A percentile compares a stretch with the other conserved stretches of the same genome.
These are phyloP conservation scores for Claviceps humidiphila DNA, from an alignment of 2,329 filamentous ascomycete genomes.

Conservation along the genomic window DNA sequence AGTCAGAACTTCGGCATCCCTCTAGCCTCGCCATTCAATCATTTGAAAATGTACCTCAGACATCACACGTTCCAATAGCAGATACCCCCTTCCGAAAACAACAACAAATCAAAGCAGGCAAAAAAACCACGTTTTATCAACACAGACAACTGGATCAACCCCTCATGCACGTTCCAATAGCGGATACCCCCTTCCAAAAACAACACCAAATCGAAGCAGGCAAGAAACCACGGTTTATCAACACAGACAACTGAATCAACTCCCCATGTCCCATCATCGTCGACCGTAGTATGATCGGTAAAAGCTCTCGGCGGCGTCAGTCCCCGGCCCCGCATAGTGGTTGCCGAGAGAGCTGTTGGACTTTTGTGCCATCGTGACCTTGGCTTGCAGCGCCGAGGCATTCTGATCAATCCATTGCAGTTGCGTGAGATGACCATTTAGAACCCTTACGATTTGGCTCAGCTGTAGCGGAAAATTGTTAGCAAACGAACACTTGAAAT, in stretches of 20 bases:
- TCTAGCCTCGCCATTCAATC: neutral
- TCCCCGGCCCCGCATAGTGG: conserved; percentile 46
- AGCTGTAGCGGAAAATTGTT: conserved; percentile 39
- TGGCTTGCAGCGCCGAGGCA: conserved; percentile 65
- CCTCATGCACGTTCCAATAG: neutral
- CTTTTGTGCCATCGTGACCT: conserved; percentile 73
- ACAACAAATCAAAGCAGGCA: neutral
- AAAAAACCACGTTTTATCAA: neutral
- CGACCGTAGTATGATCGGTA: conserved; percentile 77
- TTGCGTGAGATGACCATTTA: conserved; percentile 85
- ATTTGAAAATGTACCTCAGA: conserved; percentile 5
- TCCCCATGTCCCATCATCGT: conserved; percentile 29
- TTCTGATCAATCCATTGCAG: conserved; percentile 89
- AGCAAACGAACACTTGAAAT: conserved; percentile 5
- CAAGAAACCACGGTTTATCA: neutral
- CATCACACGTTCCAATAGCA: neutral
- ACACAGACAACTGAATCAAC: neutral
- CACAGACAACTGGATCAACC: neutral
- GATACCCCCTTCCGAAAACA: neutral
- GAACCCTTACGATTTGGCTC: conserved; percentile 86
- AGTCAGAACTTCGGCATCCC: conserved; percentile 7
- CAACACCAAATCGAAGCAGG: neutral
- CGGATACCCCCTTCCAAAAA: neutral
- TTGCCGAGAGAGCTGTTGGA: conserved; percentile 50
- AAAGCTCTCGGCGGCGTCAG: conserved; percentile 73